Evolutionary conservation across 371 early-diverging fungal species (phyloP).

Genomic region (Chytridium lagenaria): DNA sequence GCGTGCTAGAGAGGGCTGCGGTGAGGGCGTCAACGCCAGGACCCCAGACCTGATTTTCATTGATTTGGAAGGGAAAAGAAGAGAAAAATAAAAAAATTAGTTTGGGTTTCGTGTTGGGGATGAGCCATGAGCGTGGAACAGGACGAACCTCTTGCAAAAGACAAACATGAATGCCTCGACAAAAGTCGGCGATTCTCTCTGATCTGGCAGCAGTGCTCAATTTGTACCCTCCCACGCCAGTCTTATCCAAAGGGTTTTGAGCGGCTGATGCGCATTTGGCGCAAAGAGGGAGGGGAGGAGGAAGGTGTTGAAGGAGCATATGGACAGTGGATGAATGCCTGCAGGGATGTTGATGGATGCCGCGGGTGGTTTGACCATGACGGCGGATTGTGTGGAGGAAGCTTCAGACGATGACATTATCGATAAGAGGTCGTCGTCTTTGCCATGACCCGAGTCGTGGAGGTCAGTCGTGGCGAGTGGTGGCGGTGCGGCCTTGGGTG

Average conservation of each 20-base stretch:
- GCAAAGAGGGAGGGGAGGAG: slow-evolving; percentile 22
- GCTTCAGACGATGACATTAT: too few species aligned
- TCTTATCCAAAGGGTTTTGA: background rate
- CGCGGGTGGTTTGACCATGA: too few species aligned
- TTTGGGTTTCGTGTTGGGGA: background rate
- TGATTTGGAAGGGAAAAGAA: background rate
- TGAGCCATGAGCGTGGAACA: background rate
- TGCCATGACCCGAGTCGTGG: too few species aligned
- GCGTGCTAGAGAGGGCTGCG: slow-evolving; percentile 22
- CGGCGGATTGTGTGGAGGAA: too few species aligned
- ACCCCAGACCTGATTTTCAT: slow-evolving; percentile 30
- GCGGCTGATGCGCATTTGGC: background rate
- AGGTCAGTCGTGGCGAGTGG: too few species aligned
- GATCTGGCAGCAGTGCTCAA: slow-evolving; percentile 15
- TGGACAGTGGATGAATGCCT: slow-evolving; percentile 18
- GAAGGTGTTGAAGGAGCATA: slow-evolving; percentile 34
- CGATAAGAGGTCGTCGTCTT: too few species aligned
- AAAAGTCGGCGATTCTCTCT: slow-evolving; percentile 32
- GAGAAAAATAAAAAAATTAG: background rate
- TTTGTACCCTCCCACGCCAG: background rate
- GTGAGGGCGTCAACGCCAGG: slow-evolving; percentile 34
- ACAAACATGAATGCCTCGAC: slow-evolving; percentile 31
- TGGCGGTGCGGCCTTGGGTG: too few species aligned
- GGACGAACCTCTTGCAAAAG: slow-evolving; percentile 30
- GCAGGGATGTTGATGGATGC: background rate